Base-by-base conservation (phyloP, 768 basidiomycete genomes). In the Lentinula guzmanii region DNA sequence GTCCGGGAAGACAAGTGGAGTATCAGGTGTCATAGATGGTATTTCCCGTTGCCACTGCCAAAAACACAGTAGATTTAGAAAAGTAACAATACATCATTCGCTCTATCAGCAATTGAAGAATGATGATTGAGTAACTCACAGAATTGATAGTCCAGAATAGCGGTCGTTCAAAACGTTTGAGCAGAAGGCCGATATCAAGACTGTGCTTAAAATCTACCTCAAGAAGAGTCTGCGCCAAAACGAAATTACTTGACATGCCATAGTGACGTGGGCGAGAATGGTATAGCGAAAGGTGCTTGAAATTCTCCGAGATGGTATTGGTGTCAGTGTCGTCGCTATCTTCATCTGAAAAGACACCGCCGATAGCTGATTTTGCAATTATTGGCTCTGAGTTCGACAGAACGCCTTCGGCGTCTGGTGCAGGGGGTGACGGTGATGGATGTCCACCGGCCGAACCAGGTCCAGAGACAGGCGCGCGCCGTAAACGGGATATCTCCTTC, bases 1-100 rank as follows among this genome's bases (percentile, higher is more conserved):
- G 1, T 82, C 79, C 0, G 86, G 86, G 61, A 82, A 87, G 13
- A 28, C 51, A 28, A 52, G 41, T 31, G 59, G 51, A n/a, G 31
- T 28, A 16, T 59, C 45, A 34, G 58, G 24, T 8, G 61, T 59
- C 37, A 43, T 43, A 10, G 41, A 48, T 39, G 58, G 37, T 24
- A 65, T 7, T 13, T 56, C 55, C 18, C 55, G 31, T 50, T 59
- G 58, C 58, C 58, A 59, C 58, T 59, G 11, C 28, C 28, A 33
- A n/a, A 39, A 45, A 33, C 7, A 21, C 11, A 13, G 9, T n/a
- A 8, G 7, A 16, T 31, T 10, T 21, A 37, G 45, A 35, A 16
- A 11, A 16, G 1, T 15, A 28, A 28, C 21, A 51, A 51, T 35
- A n/a, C 13, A 15, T 15, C 31, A 52, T 11, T 15, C 33, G 34